Evolutionary conservation across 495 filamentous ascomycete genomes (phyloP), one percentile per base, ranked within the genome.

Genomic region (Tetracladium marchalianum): DNA sequence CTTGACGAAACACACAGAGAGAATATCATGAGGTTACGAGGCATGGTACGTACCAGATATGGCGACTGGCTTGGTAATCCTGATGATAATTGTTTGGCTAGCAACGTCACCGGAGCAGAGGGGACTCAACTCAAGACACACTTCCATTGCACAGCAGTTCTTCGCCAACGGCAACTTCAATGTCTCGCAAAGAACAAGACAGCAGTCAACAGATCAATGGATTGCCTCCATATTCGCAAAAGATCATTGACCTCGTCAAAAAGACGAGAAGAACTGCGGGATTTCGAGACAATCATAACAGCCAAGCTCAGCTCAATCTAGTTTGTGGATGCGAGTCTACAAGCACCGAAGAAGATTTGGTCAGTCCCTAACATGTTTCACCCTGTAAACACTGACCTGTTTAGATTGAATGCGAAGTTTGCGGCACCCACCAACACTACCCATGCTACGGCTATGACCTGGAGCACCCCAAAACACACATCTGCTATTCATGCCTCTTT

Each of bases 61-160:
- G 7, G 22, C 22, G 22, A 27, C 7, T 27, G 22, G 22, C 3
- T 27, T 27, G 3, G 22, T 27, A 7, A 3, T 7, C 3, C 7
- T 7, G 22, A 27, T 27, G 7, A 27, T 27, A 27, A 27, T n/a
- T 27, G 22, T 27, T 27, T 27, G 3, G 22, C 22, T 27, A 27
- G 22, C 22, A 27, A 27, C 22, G 22, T 27, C 22, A 27, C 22
- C 22, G 22, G 22, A 27, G 22, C 22, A 27, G 7, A 27, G 3
- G 7, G 22, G 22, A 27, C 22, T 27, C 22, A n/a, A 52, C 49
- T 10, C 49, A 52, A 34, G 41, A 53, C 24, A 53, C 50, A 24
- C 18, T 31, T 40, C 50, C 44, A 12, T 24, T 53, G 35, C 24
- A 27, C 11, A 44, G 11, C 13, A 35, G 8, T 11, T 36, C 17